These are phyloP conservation scores for Cryptomeria japonica DNA, from an alignment of 75 land plant species.

Conservation along the genomic window DNA sequence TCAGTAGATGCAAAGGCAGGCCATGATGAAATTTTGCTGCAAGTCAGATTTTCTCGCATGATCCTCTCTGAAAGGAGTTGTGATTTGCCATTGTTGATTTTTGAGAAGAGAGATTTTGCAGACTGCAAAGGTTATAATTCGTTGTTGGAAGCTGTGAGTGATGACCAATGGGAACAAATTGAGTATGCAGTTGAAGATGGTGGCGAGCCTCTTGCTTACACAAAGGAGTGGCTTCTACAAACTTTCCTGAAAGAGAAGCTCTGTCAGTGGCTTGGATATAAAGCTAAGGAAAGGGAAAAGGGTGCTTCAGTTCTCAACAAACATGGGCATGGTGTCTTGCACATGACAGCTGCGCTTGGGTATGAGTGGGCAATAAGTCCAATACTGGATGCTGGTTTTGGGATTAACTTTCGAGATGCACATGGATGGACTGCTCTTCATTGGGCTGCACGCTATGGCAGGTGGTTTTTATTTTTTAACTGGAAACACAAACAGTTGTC, in stretches of 20 bases:
- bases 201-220: slow-evolving; percentile 17
- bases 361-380: slow-evolving; percentile 88
- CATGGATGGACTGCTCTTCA: slow-evolving; percentile 99
- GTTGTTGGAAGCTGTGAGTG: slow-evolving; percentile 16
- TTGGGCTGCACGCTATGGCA: slow-evolving; percentile 97
- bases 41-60: slow-evolving; percentile 56
- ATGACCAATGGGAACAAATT: slow-evolving; percentile 52
- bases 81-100: not conserved
- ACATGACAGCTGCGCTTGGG: slow-evolving; percentile 88
- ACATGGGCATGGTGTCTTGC: slow-evolving; percentile 84
- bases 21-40: slow-evolving; percentile 59
- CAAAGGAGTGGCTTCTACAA: slow-evolving; percentile 59
- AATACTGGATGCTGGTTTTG: slow-evolving; percentile 66
- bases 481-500: not conserved
- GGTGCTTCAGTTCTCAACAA: slow-evolving; percentile 61
- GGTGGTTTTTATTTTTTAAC: slow-evolving; percentile 28
- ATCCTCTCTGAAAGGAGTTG: slow-evolving; percentile 32
- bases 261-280: slow-evolving; percentile 58
- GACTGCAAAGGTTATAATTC: slow-evolving; percentile 12
- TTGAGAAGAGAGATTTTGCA: slow-evolving; percentile 11
- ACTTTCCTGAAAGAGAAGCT: slow-evolving; percentile 73
- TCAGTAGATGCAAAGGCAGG: slow-evolving; percentile 19
- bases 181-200: slow-evolving; percentile 41
- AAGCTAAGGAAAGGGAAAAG: slow-evolving; percentile 22
- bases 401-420: slow-evolving; percentile 86